phyloP scores from a whole-genome alignment of 140 eudicot genomes.

The Anethum foeniculum region DNA sequence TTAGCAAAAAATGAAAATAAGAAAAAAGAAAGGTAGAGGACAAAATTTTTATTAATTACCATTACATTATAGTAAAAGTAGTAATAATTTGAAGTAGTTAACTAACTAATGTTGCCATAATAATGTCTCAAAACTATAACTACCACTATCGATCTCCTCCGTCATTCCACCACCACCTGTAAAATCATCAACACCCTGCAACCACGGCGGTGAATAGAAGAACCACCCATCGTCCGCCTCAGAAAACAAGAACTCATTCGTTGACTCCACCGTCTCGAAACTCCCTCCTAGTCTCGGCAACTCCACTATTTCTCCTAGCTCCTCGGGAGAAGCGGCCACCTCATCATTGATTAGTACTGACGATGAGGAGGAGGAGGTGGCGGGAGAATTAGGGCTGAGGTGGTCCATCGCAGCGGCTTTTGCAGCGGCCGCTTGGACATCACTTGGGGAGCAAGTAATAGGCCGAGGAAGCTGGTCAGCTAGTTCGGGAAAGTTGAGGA shows the following conservation, averaged over 20 bases:
- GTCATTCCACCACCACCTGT: neutral
- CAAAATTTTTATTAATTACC: neutral
- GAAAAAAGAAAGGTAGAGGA: neutral
- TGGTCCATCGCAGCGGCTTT: constrained; percentile 51
- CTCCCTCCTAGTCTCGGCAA: constrained; percentile 56
- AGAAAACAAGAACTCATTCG: constrained; percentile 31
- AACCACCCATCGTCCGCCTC: constrained; percentile 44
- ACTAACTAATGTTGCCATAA: constrained; percentile 48
- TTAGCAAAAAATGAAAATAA: neutral
- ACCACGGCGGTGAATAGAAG: constrained; percentile 31
- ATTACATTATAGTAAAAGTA: neutral
- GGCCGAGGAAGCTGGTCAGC: constrained; percentile 44
- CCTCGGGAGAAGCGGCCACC: constrained; percentile 36
- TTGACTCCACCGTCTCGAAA: constrained; percentile 37
- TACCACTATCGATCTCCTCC: constrained; percentile 9
- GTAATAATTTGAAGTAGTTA: neutral
- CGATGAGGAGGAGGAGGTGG: constrained; percentile 23
- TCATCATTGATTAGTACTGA: constrained; percentile 28
- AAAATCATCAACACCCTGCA: constrained; percentile 15
- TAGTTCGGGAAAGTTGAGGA: constrained; percentile 53
- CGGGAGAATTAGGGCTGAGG: constrained; percentile 10
- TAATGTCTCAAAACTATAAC: constrained; percentile 34
- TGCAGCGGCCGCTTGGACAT: constrained; percentile 54
- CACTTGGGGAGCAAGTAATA: constrained; percentile 34
- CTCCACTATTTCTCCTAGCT: constrained; percentile 67